Evolutionary conservation across 805 yeast species (phyloP).

Genomic region (Metschnikowia gelsemii): DNA sequence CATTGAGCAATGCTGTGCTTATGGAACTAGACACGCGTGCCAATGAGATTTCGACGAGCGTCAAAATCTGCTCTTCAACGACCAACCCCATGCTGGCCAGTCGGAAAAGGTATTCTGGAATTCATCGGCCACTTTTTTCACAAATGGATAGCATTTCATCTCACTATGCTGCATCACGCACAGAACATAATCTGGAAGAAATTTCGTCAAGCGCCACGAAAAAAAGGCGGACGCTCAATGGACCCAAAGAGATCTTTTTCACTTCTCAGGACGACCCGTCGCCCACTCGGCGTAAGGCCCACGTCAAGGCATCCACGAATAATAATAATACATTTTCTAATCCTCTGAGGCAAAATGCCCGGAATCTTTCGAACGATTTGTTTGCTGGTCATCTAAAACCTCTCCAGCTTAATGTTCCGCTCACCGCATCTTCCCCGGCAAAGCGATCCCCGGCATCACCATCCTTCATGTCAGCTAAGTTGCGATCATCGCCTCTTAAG

Average conservation of each 20-base stretch:
- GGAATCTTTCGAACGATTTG: conserved; percentile 6
- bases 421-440: conserved; percentile 1
- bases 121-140: conserved; percentile 35
- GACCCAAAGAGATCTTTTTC: conserved; percentile 37
- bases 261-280: conserved; percentile 16
- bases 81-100: conserved; percentile 5
- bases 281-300: conserved; percentile 14
- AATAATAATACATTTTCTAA: neutral
- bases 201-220: conserved; percentile 27
- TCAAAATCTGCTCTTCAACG: conserved; percentile 1
- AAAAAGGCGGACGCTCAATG: conserved; percentile 40
- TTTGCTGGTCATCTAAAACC: conserved; percentile 9
- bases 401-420: conserved; percentile 7
- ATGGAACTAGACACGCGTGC: conserved; percentile 21
- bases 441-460: conserved; percentile 1
- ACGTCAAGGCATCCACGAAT: neutral
- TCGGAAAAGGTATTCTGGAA: conserved; percentile 32
- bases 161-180: conserved; percentile 46
- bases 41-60: conserved; percentile 19
- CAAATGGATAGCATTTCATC: conserved; percentile 49
- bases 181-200: conserved; percentile 4
- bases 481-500: conserved; percentile 16
- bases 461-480: neutral
- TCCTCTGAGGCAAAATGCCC: conserved; percentile 2
- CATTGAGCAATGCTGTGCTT: conserved; percentile 20